Conservation (phyloP, 371 early-diverging fungal species). For the Phascolomyces articulosus region DNA sequence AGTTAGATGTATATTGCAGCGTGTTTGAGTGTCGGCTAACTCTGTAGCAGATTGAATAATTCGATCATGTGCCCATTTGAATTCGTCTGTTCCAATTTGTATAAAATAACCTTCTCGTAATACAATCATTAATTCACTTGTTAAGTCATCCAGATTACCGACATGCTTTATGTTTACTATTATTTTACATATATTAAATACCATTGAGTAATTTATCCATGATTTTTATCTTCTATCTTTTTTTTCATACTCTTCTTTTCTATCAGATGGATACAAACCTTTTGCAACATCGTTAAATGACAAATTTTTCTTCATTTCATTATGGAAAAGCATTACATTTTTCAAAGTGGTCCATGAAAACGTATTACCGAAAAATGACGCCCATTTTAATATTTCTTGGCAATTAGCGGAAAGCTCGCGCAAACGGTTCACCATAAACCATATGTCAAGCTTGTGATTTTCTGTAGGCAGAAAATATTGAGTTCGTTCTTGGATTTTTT, state of each 20-base stretch:
- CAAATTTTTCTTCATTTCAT: background rate
- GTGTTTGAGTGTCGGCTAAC: slow-evolving; percentile 30
- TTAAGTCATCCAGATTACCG: background rate
- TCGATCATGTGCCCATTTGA: slow-evolving; percentile 50
- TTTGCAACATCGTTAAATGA: too few relatives aligned
- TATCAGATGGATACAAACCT: too few relatives aligned
- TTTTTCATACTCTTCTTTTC: too few relatives aligned
- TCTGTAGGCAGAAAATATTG: background rate
- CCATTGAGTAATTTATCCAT: too few relatives aligned
- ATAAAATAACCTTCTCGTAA: slow-evolving; percentile 49
- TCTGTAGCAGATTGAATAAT: slow-evolving; percentile 49
- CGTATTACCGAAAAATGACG: slow-evolving; percentile 47
- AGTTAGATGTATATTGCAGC: slow-evolving; percentile 35
- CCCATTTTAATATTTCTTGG: slow-evolving; percentile 43
- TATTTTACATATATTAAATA: too few relatives aligned
- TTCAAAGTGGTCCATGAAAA: slow-evolving; percentile 49
- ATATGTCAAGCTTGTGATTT: slow-evolving; percentile 28
- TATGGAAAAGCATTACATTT: slow-evolving; percentile 29
- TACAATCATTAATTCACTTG: slow-evolving; percentile 38
- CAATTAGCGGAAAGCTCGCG: slow-evolving; percentile 39
- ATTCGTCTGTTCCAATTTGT: slow-evolving; percentile 42
- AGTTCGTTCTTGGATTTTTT: slow-evolving; percentile 25
- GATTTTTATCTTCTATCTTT: too few relatives aligned
- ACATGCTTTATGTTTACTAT: background rate
- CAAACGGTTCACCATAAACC: slow-evolving; percentile 33